Percentiles rank a stretch among this genome's conserved stretches.
Evolutionary conservation across 2,329 filamentous ascomycete genomes (phyloP).

Genomic region (Elsinoe perseae): DNA sequence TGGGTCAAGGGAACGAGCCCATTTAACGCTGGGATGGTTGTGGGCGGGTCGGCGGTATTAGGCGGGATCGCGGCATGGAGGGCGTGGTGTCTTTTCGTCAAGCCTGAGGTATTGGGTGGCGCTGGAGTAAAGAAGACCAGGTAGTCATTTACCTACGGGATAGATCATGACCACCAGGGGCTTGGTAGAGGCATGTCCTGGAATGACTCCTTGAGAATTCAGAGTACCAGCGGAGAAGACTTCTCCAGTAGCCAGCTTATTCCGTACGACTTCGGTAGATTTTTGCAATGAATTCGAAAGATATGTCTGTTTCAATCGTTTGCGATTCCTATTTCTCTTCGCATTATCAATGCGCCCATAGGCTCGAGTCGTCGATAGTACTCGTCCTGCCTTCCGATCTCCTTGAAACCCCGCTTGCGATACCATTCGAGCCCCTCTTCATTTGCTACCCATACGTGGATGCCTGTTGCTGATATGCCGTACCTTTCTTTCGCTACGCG

Average conservation of each 20-base stretch:
- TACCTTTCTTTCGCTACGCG: constrained; percentile 39
- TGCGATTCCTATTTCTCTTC: constrained; percentile 27
- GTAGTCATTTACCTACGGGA: not conserved
- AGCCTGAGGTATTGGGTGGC: constrained; percentile 18
- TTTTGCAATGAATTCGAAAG: not conserved
- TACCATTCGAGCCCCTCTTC: constrained; percentile 55
- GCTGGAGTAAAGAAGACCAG: constrained; percentile 14
- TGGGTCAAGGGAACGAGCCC: constrained; percentile 20
- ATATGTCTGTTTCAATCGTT: not conserved
- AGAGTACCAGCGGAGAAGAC: too few relatives aligned
- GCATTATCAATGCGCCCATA: constrained; percentile 47
- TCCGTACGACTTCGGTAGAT: too few relatives aligned
- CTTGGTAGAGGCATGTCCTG: too few relatives aligned
- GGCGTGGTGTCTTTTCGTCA: constrained; percentile 17
- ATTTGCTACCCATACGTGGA: constrained; percentile 59
- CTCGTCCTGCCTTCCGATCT: constrained; percentile 43
- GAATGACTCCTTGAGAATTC: too few relatives aligned
- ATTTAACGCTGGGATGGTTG: constrained; percentile 18
- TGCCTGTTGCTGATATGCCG: constrained; percentile 46
- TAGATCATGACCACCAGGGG: not conserved
- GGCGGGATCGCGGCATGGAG: constrained; percentile 15
- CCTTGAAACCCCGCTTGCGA: constrained; percentile 48
- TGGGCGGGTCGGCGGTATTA: constrained; percentile 13
- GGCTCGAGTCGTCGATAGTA: constrained; percentile 56
- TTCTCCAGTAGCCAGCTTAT: not conserved